phyloP scores from a whole-genome alignment of 805 yeast genomes.

The Yamadazyma phyllophila region DNA sequence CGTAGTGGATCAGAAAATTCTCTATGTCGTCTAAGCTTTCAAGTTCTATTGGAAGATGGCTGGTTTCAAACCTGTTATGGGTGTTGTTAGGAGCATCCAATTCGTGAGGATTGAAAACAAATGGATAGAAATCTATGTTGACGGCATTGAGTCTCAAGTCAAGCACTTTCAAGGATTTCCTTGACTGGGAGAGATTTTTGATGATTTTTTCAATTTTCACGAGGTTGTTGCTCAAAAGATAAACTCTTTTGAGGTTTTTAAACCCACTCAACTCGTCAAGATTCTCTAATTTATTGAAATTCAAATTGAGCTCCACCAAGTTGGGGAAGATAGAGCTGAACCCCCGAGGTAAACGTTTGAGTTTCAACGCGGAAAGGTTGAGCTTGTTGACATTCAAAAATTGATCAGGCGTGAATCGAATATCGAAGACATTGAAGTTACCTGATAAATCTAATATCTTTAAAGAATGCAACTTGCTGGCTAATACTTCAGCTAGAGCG shows the following conservation, averaged over 20 bases:
- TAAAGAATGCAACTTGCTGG: conserved; percentile 22
- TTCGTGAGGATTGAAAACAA: conserved; percentile 49
- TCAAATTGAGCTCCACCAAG: conserved; percentile 46
- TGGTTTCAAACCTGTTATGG: conserved; percentile 6
- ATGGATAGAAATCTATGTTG: conserved; percentile 49
- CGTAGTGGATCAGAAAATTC: conserved; percentile 47
- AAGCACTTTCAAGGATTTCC: conserved; percentile 34
- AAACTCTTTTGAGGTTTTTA: conserved; percentile 36
- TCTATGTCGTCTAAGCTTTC: conserved; percentile 52
- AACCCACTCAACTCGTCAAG: conserved; percentile 33
- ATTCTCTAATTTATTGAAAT: conserved; percentile 45
- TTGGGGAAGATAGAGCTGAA: conserved; percentile 45
- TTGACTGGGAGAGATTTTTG: conserved; percentile 25
- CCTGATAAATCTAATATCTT: conserved; percentile 42
- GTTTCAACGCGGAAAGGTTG: conserved; percentile 47
- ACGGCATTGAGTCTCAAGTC: conserved; percentile 52
- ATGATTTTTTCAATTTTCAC: conserved; percentile 31
- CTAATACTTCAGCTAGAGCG: conserved; percentile 7
- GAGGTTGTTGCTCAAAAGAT: conserved; percentile 47
- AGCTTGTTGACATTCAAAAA: conserved; percentile 39
- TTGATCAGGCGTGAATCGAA: conserved; percentile 7
- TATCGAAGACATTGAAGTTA: conserved; percentile 17
- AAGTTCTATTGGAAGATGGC: conserved; percentile 37
- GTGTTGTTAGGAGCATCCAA: conserved; percentile 19
- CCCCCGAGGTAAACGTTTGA: conserved; percentile 37